phyloP scores from a whole-genome alignment of 1,284 basidiomycete species.

The Anthracocystis panici-leucophaei region DNA sequence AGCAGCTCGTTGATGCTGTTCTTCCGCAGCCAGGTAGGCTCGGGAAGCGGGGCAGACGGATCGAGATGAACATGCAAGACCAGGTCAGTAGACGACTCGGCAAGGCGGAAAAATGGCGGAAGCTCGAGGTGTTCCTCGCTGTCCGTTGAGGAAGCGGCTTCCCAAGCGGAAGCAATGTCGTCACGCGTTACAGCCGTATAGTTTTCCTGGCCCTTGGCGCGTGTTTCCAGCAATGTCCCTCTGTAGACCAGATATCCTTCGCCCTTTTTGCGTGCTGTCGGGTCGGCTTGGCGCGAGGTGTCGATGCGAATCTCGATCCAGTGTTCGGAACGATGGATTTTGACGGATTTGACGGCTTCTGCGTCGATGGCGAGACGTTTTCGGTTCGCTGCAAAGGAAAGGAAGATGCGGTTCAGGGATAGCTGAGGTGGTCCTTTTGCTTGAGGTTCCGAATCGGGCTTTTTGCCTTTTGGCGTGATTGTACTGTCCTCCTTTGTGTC shows the following conservation, averaged over 20 bases:
- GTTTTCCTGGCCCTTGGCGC: constrained; percentile 40
- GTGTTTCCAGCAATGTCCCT: constrained; percentile 74
- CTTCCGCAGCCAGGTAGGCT: constrained; percentile 94
- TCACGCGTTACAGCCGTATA: constrained; percentile 40
- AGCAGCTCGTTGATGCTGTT: constrained; percentile 94
- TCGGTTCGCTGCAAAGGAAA: constrained; percentile 89
- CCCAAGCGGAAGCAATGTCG: constrained; percentile 43
- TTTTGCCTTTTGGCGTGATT: constrained; percentile 4
- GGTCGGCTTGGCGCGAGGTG: constrained; percentile 9
- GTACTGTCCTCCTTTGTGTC: constrained; percentile 1
- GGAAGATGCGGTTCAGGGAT: constrained; percentile 76
- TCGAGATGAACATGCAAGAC: constrained; percentile 74
- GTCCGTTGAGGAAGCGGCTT: neutral
- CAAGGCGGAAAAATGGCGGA: constrained; percentile 38
- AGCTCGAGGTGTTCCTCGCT: constrained; percentile 22
- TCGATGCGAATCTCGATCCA: constrained; percentile 82
- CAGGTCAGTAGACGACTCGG: constrained; percentile 9
- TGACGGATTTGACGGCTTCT: constrained; percentile 83
- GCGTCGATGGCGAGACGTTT: constrained; percentile 89
- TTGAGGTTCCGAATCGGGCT: neutral
- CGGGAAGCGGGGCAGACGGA: constrained; percentile 81
- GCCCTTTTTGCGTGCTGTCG: constrained; percentile 69
- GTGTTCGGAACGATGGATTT: constrained; percentile 83
- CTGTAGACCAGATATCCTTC: constrained; percentile 73
- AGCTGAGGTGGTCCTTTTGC: constrained; percentile 68